Conservation (phyloP, 2,329 filamentous ascomycete species). For the Aspergillus persii region DNA sequence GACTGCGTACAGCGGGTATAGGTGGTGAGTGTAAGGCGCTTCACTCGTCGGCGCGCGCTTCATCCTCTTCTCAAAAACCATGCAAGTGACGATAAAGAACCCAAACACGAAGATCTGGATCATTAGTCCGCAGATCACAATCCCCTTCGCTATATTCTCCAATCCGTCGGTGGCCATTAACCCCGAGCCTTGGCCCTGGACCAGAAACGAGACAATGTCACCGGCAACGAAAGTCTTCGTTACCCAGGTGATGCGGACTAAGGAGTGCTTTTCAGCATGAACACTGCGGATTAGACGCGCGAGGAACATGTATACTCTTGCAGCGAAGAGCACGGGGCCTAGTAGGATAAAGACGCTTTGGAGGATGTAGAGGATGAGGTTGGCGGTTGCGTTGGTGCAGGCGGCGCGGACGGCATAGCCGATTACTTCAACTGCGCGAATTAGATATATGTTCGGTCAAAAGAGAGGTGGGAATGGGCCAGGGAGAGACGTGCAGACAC, state of each 20-base stretch:
- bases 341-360: slow-evolving; percentile 47
- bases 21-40: slow-evolving; percentile 12
- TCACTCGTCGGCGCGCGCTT: slow-evolving; percentile 10
- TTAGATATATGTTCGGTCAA: not conserved
- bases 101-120: slow-evolving; percentile 27
- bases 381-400: slow-evolving; percentile 16
- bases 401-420: slow-evolving; percentile 23
- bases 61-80: slow-evolving; percentile 22
- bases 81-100: slow-evolving; percentile 21
- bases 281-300: slow-evolving; percentile 44
- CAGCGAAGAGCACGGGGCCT: slow-evolving; percentile 50
- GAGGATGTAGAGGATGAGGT: slow-evolving; percentile 36
- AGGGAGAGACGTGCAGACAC: no score
- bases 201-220: slow-evolving; percentile 48
- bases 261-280: slow-evolving; percentile 40
- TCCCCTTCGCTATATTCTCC: not conserved
- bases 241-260: slow-evolving; percentile 45
- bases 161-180: slow-evolving; percentile 20
- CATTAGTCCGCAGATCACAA: slow-evolving; percentile 22
- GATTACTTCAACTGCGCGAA: slow-evolving; percentile 32
- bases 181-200: slow-evolving; percentile 32
- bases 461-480: no score
- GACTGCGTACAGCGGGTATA: slow-evolving; percentile 20
- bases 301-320: slow-evolving; percentile 50
- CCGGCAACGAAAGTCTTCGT: slow-evolving; percentile 49